Evolutionary conservation across 2,329 filamentous ascomycete genomes (phyloP).

Genomic region (Chaetomiaceae sp.): DNA sequence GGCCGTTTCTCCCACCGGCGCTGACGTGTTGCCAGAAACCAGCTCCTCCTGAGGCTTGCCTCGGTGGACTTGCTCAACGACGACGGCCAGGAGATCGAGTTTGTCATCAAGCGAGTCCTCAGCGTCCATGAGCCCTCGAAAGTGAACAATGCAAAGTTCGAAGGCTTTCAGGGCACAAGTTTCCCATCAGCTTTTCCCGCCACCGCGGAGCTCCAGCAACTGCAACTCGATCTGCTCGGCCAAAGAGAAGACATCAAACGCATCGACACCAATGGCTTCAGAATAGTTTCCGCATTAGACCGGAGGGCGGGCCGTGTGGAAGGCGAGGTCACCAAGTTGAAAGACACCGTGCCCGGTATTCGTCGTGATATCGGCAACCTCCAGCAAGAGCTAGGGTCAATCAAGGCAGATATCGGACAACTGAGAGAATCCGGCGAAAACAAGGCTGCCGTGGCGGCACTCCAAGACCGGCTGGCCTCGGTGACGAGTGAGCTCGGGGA

Average conservation of each 20-base stretch:
- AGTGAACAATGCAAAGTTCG: neutral
- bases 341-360: conserved; percentile 28
- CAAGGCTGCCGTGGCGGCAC: conserved; percentile 14
- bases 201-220: conserved; percentile 26
- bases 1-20: neutral
- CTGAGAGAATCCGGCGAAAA: conserved; percentile 16
- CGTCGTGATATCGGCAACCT: conserved; percentile 24
- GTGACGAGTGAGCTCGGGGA: conserved; percentile 23
- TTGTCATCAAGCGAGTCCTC: conserved; percentile 33
- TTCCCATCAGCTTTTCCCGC: conserved; percentile 10
- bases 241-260: conserved; percentile 35
- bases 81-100: conserved; percentile 24
- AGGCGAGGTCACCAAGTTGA: conserved; percentile 32
- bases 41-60: conserved; percentile 33
- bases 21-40: conserved; percentile 29
- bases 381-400: conserved; percentile 28
- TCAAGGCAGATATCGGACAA: conserved; percentile 28
- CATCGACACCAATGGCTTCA: conserved; percentile 36
- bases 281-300: conserved; percentile 36
- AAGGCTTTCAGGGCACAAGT: neutral
- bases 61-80: conserved; percentile 28
- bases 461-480: conserved; percentile 27
- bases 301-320: conserved; percentile 34
- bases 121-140: conserved; percentile 28
- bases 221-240: conserved; percentile 33